Base-by-base conservation (phyloP, 2,329 filamentous ascomycete genomes). In the Leptographium flavum region DNA sequence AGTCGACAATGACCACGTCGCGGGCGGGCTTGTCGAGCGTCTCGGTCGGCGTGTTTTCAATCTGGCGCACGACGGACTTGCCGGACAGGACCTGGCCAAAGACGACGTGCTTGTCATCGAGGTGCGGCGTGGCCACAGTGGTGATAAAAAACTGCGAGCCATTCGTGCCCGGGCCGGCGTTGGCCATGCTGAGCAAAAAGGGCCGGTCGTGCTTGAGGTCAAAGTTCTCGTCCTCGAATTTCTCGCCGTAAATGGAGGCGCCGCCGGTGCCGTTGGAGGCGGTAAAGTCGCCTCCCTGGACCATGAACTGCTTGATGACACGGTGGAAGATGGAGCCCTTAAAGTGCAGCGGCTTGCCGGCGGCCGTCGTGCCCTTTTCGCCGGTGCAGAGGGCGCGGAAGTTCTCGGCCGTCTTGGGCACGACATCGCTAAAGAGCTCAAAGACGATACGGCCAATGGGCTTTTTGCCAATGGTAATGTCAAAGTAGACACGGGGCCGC, bases 301-400 rank as follows among this genome's bases (percentile, higher is more conserved):
- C 92, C 90, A 98, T 96, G 67, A 98, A 98, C 57, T 85, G 77
- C 73, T 95, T 95, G 70, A 98, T 98, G 52, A 98, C 84, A 43
- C 90, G 84, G 71, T 98, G 90, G 73, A 98, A 96, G 55, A 69
- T 71, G 49, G 85, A 93, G 55, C 86, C 83, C 72, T 95, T 95
- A 77, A 87, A 98, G 70, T 86, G 83, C 44, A 98, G 74, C 39
- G 82, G 83, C 67, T 88, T 88, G 61, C 87, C 88, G 27, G 76
- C 66, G 60, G 85, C 84, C 54, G 87, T 85, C 22, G 74, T 56
- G 49, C 90, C 90, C 68, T 94, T 95, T 71, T 96, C 90, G 54
- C 90, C 90, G 0, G 90, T 94, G 70, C 87, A 95, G 50, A 95
- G 79, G 45, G 81, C 79, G 58, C 88, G 86, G 73, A 96, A 96